Percentiles rank a stretch among this genome's conserved stretches.
Conservation (phyloP, 768 basidiomycete genomes). For the Boletus pseudo-olivaceus region DNA sequence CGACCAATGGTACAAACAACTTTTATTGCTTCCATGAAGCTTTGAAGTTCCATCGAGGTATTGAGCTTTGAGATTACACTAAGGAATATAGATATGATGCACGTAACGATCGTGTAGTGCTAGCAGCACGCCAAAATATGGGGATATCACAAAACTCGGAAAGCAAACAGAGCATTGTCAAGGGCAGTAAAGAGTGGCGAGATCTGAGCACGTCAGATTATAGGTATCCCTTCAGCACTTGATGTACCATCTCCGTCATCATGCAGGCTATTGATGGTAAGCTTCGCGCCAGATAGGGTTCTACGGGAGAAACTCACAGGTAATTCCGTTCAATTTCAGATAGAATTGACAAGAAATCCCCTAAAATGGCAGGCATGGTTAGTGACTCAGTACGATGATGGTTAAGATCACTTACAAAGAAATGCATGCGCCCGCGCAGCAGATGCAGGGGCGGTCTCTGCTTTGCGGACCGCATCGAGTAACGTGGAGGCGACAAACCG, state of each 20-base stretch:
- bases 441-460: conserved; percentile 73
- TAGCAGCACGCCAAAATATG: not conserved
- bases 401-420: conserved; percentile 53
- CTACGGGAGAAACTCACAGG: conserved; percentile 46
- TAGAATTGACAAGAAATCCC: conserved; percentile 90
- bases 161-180: not conserved
- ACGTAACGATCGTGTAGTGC: not conserved
- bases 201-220: conserved; percentile 11
- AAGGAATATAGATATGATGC: conserved; percentile 4
- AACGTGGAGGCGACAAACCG: conserved; percentile 90
- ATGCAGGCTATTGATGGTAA: conserved; percentile 44
- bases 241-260: conserved; percentile 42
- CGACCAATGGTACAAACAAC: not conserved
- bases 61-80: not conserved
- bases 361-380: conserved; percentile 35
- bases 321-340: conserved; percentile 92
- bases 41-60: too few relatives aligned
- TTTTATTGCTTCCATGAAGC: too few relatives aligned
- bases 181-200: not conserved
- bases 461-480: conserved; percentile 78
- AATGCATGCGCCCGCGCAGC: conserved; percentile 85
- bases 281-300: not conserved
- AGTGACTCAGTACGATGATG: not conserved
- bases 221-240: conserved; percentile 51
- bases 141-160: not conserved